Evolutionary conservation across 2,329 filamentous ascomycete genomes (phyloP).

Genomic region (Cyphellophora europaea): DNA sequence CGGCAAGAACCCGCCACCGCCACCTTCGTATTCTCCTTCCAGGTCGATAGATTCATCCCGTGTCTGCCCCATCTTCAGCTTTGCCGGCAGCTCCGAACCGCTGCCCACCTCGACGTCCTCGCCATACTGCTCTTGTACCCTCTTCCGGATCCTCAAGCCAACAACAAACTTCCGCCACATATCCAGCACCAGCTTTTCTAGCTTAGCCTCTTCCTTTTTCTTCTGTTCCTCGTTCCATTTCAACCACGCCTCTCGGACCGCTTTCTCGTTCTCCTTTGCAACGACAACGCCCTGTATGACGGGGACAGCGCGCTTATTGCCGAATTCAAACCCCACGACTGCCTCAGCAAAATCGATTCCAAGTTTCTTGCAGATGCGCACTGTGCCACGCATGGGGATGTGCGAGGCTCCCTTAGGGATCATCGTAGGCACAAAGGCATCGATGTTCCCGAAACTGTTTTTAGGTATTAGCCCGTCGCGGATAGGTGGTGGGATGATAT

Average conservation of each 20-base stretch:
- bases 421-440: constrained; percentile 91
- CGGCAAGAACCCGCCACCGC: neutral
- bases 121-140: constrained; percentile 69
- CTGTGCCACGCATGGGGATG: constrained; percentile 66
- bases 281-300: constrained; percentile 86
- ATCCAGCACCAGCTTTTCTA: constrained; percentile 60
- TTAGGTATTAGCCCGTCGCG: constrained; percentile 79
- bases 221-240: constrained; percentile 66
- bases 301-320: constrained; percentile 85
- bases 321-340: constrained; percentile 93
- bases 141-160: constrained; percentile 71
- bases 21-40: constrained; percentile 17
- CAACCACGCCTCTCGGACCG: constrained; percentile 68
- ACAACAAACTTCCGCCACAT: constrained; percentile 83
- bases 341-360: constrained; percentile 87
- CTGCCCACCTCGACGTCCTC: constrained; percentile 28
- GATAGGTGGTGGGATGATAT: constrained; percentile 87
- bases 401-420: constrained; percentile 77
- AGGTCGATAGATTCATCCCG: constrained; percentile 15
- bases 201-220: constrained; percentile 75
- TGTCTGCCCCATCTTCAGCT: constrained; percentile 9
- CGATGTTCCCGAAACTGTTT: constrained; percentile 93
- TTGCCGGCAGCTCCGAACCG: neutral
- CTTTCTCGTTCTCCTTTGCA: constrained; percentile 65
- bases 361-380: constrained; percentile 72